These are phyloP conservation scores for Eucalyptus viminalis DNA, from an alignment of 345 rosid species.

Conservation along the genomic window DNA sequence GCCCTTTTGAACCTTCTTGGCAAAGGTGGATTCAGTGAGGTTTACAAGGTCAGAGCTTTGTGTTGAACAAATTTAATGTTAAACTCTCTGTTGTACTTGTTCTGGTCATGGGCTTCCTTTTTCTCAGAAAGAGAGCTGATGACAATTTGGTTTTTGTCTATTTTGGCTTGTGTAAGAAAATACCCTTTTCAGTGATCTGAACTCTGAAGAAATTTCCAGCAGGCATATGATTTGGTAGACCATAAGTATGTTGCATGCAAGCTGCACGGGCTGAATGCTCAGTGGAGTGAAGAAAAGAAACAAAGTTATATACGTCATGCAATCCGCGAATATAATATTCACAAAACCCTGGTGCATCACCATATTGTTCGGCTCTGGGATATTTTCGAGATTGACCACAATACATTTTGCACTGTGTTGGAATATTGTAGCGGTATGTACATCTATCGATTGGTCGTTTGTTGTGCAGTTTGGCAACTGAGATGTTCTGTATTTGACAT, in stretches of 20 bases:
- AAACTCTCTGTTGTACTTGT: background rate
- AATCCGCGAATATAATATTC: slow-evolving; percentile 89
- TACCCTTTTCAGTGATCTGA: slow-evolving; percentile 54
- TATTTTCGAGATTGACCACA: slow-evolving; percentile 90
- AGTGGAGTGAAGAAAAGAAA: slow-evolving; percentile 99
- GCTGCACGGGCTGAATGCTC: slow-evolving; percentile 97
- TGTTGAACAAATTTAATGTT: background rate
- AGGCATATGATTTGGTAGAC: slow-evolving; percentile 97
- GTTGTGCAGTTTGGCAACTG: background rate
- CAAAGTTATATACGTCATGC: slow-evolving; percentile 98
- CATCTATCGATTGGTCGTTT: background rate
- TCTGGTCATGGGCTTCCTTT: slow-evolving; percentile 7
- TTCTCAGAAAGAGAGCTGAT: background rate
- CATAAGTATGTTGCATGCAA: slow-evolving; percentile 97
- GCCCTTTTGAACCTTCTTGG: slow-evolving; percentile 97
- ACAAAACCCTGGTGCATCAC: slow-evolving; percentile 93
- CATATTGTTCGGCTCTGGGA: slow-evolving; percentile 99
- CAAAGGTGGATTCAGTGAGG: slow-evolving; percentile 99
- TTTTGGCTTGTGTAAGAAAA: slow-evolving; percentile 45
- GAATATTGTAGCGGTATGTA: slow-evolving; percentile 88
- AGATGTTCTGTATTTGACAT: background rate
- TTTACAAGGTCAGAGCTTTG: slow-evolving; percentile 81
- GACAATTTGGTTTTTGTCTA: slow-evolving; percentile 4
- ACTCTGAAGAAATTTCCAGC: slow-evolving; percentile 51
- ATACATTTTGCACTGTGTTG: slow-evolving; percentile 93